Base-by-base conservation (phyloP, 139 green algal species). In the Chlorella ohadii region DNA sequence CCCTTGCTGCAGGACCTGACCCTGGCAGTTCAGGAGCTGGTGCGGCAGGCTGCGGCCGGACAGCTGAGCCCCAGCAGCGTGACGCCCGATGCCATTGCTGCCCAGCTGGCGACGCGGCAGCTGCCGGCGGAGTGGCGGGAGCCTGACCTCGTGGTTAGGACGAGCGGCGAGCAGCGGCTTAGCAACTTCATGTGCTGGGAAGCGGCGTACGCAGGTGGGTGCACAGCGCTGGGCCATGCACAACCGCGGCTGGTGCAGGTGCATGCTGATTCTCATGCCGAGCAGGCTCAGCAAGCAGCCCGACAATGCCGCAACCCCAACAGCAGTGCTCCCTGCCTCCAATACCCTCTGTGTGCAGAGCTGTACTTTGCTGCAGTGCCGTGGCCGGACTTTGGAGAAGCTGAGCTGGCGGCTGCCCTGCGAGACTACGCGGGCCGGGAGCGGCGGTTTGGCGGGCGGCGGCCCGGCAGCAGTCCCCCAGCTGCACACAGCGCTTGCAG, bases 131-230 rank as follows among this genome's bases (percentile, higher is more conserved):
- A 3, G 1, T 66, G 89, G n/a, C 78, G 63, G 4, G 55, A 92
- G 23, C 93, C 92, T 16, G 93, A 96, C 84, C 66, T 96, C 3
- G 22, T 96, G 3, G 90, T 96, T 6, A 78, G 93, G 16, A 95
- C 93, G 12, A 87, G 83, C 36, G 93, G 93, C 31, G 93, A 96
- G 86, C 70, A 88, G 84, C 86, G 93, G 44, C 78, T 96, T 22
- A 88, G 61, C 77, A 96, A 96, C 66, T 96, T 96, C 75, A 34
- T 96, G 41, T 79, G 94, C 63, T 96, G 87, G 83, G 86, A 96
- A 31, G 27, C 84, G 1, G 93, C 93, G 2, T 96, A 96, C 72
- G 84, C 91, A 1, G 93, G 75, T 81, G 75, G 11, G 68, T 56
- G 15, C 12, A 1, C 15, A 13, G 65, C n/a, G 31, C 31, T 51